A percentile compares a stretch with the other conserved stretches of the same genome.
phyloP scores from a whole-genome alignment of 768 basidiomycete species.

The Boletus speciosus region DNA sequence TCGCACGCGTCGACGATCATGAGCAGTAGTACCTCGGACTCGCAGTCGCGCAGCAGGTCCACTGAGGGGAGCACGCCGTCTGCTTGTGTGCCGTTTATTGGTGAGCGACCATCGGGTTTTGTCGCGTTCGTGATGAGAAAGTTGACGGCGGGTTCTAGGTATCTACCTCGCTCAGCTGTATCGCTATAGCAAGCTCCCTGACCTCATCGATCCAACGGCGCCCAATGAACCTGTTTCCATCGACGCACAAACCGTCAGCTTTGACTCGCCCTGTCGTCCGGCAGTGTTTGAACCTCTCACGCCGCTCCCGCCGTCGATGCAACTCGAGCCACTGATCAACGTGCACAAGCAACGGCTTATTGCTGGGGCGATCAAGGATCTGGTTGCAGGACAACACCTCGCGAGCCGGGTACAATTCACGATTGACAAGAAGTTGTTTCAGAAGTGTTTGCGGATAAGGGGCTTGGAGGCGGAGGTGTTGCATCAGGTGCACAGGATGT shows the following conservation, averaged over 20 bases:
- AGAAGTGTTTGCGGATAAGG: conserved; percentile 67
- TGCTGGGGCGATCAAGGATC: conserved; percentile 72
- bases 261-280: conserved; percentile 68
- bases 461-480: conserved; percentile 58
- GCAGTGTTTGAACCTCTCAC: conserved; percentile 75
- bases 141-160: conserved; percentile 40
- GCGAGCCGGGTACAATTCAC: conserved; percentile 68
- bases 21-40: conserved; percentile 43
- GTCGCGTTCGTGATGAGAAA: not conserved
- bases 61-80: conserved; percentile 45
- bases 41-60: conserved; percentile 35
- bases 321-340: conserved; percentile 82
- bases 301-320: conserved; percentile 71
- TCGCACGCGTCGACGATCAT: conserved; percentile 54
- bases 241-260: conserved; percentile 57
- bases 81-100: conserved; percentile 80
- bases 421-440: conserved; percentile 73
- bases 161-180: conserved; percentile 74
- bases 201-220: conserved; percentile 79
- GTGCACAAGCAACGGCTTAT: conserved; percentile 85
- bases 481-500: conserved; percentile 43
- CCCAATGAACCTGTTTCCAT: conserved; percentile 66
- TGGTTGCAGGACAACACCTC: conserved; percentile 81
- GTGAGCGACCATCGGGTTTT: conserved; percentile 37
- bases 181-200: conserved; percentile 63